Evolutionary conservation across 805 yeast species (phyloP).

Genomic region (Schwanniomyces pseudopolymorphus): DNA sequence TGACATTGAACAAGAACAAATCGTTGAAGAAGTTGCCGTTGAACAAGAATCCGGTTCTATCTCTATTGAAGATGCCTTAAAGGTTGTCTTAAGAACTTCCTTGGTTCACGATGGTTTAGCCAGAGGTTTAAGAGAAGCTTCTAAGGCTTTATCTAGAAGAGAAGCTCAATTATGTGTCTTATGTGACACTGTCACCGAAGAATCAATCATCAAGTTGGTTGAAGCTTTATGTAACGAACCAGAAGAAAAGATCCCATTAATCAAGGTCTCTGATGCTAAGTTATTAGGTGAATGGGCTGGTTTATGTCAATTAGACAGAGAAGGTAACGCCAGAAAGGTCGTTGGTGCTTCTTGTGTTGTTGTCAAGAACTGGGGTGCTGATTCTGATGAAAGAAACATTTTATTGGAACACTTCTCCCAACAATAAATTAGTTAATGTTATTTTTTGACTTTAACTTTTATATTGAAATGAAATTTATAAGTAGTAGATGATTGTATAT

Average conservation of each 20-base stretch:
- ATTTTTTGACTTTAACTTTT: background rate
- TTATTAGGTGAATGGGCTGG: slow-evolving; percentile 99
- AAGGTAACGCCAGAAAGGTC: slow-evolving; percentile 99
- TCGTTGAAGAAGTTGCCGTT: slow-evolving; percentile 79
- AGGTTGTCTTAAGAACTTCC: slow-evolving; percentile 97
- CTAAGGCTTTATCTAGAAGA: slow-evolving; percentile 96
- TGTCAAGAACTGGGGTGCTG: slow-evolving; percentile 99
- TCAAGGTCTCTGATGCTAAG: slow-evolving; percentile 99
- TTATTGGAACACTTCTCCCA: slow-evolving; percentile 94
- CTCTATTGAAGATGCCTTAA: slow-evolving; percentile 97
- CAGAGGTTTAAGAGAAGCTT: slow-evolving; percentile 99
- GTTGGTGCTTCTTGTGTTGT: slow-evolving; percentile 99
- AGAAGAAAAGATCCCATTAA: slow-evolving; percentile 93
- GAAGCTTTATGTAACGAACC: slow-evolving; percentile 99
- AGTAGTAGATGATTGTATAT: slow-evolving; percentile 12
- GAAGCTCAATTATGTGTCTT: slow-evolving; percentile 97
- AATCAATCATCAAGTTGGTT: slow-evolving; percentile 91
- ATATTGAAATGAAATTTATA: background rate
- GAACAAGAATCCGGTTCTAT: slow-evolving; percentile 87
- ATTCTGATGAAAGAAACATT: slow-evolving; percentile 94
- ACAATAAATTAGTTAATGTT: slow-evolving; percentile 51
- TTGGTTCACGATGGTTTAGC: slow-evolving; percentile 99
- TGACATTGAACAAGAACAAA: slow-evolving; percentile 89
- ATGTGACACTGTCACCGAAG: slow-evolving; percentile 98
- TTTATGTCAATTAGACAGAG: slow-evolving; percentile 98